A percentile compares a stretch with the other conserved stretches of the same genome.
These are phyloP conservation scores for Wilcoxina mikolae DNA, from an alignment of 495 filamentous ascomycete species.

Conservation along the genomic window DNA sequence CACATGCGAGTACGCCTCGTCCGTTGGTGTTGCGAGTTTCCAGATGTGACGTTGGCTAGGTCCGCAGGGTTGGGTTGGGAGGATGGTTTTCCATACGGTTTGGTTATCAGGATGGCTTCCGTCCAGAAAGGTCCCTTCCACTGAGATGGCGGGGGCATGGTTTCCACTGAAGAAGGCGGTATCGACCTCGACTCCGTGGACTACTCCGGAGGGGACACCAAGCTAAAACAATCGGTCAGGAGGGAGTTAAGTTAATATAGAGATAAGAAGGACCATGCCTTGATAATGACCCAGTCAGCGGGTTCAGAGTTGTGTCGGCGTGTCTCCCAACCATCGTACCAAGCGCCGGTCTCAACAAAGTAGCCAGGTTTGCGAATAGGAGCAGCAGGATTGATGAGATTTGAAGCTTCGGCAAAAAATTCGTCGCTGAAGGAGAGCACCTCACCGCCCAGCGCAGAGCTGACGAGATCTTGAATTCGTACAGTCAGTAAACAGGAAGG, in stretches of 20 bases:
- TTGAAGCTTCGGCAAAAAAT: slow-evolving; percentile 73
- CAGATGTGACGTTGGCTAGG: slow-evolving; percentile 65
- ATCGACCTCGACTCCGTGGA: slow-evolving; percentile 72
- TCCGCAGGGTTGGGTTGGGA: slow-evolving; percentile 55
- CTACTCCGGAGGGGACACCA: slow-evolving; percentile 59
- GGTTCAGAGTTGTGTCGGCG: slow-evolving; percentile 64
- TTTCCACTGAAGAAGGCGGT: slow-evolving; percentile 80
- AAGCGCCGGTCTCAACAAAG: slow-evolving; percentile 73
- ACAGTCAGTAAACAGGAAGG: not conserved
- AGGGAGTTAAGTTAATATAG: not conserved
- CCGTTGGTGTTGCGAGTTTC: slow-evolving; percentile 45
- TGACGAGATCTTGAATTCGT: slow-evolving; percentile 52
- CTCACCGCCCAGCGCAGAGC: slow-evolving; percentile 53
- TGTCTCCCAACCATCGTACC: slow-evolving; percentile 96
- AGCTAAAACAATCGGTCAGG: slow-evolving; percentile 32
- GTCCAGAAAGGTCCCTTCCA: slow-evolving; percentile 45
- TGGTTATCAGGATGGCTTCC: not conserved
- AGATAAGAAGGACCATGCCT: slow-evolving; percentile 17
- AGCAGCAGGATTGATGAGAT: slow-evolving; percentile 59
- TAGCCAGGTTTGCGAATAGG: slow-evolving; percentile 66
- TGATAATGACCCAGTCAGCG: slow-evolving; percentile 74
- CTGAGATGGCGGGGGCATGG: slow-evolving; percentile 64
- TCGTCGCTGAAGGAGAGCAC: slow-evolving; percentile 70
- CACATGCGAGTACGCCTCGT: slow-evolving; percentile 68
- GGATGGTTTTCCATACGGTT: slow-evolving; percentile 54